Evolutionary conservation across 768 basidiomycete species (phyloP).

Genomic region (Gyrodon lividus): DNA sequence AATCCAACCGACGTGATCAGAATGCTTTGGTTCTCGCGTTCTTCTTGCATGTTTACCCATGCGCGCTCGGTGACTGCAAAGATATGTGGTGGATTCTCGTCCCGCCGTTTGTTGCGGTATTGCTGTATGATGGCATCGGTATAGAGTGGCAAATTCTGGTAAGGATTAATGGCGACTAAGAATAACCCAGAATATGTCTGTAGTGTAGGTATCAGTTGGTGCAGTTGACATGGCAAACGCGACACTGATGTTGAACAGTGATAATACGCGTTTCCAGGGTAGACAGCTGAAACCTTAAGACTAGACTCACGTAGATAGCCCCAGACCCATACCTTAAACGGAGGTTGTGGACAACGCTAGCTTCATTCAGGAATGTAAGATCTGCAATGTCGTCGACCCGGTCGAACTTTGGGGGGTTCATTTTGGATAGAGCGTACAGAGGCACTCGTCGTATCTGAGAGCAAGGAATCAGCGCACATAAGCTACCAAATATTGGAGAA

Average conservation of each 20-base stretch:
- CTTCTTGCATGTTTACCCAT: slow-evolving; percentile 98
- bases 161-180: slow-evolving; percentile 98
- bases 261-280: slow-evolving; percentile 1
- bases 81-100: slow-evolving; percentile 94
- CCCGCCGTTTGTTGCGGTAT: slow-evolving; percentile 85
- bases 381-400: slow-evolving; percentile 97
- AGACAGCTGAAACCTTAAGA: not conserved
- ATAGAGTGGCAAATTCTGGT: slow-evolving; percentile 89
- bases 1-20: slow-evolving; percentile 81
- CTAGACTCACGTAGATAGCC: slow-evolving; percentile 79
- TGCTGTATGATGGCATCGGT: slow-evolving; percentile 84
- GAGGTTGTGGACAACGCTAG: slow-evolving; percentile 97
- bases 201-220: slow-evolving; percentile 12
- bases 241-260: slow-evolving; percentile 6
- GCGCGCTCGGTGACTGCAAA: slow-evolving; percentile 97
- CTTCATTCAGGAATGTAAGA: slow-evolving; percentile 96
- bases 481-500: not conserved
- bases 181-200: slow-evolving; percentile 96
- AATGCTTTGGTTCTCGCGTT: slow-evolving; percentile 96
- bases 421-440: slow-evolving; percentile 83
- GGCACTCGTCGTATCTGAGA: slow-evolving; percentile 64
- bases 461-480: not conserved
- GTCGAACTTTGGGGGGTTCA: slow-evolving; percentile 99
- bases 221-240: not conserved
- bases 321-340: slow-evolving; percentile 88